phyloP scores from a whole-genome alignment of 441 rosid genomes.

The Populus hybrid region DNA sequence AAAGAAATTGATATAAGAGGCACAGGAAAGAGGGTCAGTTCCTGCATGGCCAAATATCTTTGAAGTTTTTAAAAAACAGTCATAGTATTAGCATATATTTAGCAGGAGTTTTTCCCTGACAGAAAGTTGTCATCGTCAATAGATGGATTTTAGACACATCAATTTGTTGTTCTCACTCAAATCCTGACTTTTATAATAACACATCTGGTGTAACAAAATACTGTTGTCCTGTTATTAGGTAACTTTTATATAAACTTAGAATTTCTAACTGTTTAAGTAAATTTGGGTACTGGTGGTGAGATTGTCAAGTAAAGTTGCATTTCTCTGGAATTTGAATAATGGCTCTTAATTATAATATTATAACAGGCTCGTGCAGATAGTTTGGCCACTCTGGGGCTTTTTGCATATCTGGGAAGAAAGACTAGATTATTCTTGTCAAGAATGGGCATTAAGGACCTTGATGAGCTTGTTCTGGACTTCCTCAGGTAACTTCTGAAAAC shows the following conservation, averaged over 20 bases:
- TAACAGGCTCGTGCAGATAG: conserved; percentile 51
- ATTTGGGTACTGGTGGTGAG: too few species aligned
- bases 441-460: conserved; percentile 54
- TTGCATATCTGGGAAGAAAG: conserved; percentile 63
- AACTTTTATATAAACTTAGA: background rate
- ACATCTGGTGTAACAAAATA: background rate
- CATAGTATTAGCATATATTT: background rate
- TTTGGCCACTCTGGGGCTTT: conserved; percentile 67
- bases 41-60: background rate
- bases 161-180: background rate
- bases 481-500: conserved; percentile 42
- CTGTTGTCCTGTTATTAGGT: background rate
- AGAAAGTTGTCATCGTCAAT: background rate
- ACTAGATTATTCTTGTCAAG: conserved; percentile 47
- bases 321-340: background rate
- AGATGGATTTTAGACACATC: background rate
- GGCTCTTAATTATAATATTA: background rate
- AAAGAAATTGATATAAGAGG: conserved; percentile 33
- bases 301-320: background rate
- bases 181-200: background rate
- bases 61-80: background rate
- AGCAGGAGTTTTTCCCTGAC: background rate
- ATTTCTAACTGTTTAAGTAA: background rate
- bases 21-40: conserved; percentile 38
- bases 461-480: conserved; percentile 57